Conservation (phyloP, 495 filamentous ascomycete species). For the Articulospora tetracladia region DNA sequence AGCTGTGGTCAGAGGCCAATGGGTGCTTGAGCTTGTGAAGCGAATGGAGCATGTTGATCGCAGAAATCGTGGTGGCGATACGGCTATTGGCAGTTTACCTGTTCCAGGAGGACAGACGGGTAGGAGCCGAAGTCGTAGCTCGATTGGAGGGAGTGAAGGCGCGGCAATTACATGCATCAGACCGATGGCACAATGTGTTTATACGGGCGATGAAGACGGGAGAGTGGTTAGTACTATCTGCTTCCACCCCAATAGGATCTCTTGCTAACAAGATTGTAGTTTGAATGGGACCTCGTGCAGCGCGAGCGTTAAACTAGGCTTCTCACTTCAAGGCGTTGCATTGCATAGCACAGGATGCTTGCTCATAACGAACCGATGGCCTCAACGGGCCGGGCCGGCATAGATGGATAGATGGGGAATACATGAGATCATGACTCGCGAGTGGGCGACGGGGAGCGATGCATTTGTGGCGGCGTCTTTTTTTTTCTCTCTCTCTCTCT, state of each 20-base stretch:
- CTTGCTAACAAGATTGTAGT: conserved; percentile 45
- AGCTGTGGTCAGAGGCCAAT: conserved; percentile 38
- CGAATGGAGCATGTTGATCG: conserved; percentile 77
- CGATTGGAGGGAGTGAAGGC: conserved; percentile 55
- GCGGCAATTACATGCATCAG: conserved; percentile 85
- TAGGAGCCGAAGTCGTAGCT: conserved; percentile 3
- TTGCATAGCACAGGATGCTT: background rate
- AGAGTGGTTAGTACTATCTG: conserved; percentile 50
- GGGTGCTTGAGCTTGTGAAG: conserved; percentile 57
- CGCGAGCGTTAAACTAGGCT: conserved; percentile 40
- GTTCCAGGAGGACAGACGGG: conserved; percentile 6
- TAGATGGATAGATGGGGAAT: background rate
- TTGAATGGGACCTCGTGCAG: conserved; percentile 87
- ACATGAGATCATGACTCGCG: background rate
- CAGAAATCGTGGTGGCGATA: conserved; percentile 3
- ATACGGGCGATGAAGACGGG: conserved; percentile 90
- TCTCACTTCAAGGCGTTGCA: background rate
- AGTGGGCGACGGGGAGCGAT: background rate
- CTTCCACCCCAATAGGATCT: conserved; percentile 17
- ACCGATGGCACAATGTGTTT: conserved; percentile 78
- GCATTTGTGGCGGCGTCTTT: no score
- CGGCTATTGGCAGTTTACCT: conserved; percentile 13
- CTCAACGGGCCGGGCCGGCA: no score
- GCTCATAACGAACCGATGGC: background rate
- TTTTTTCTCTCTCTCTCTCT: no score